Conservation (phyloP, 1,139 yeast species). For the Yamadazyma diospyri region DNA sequence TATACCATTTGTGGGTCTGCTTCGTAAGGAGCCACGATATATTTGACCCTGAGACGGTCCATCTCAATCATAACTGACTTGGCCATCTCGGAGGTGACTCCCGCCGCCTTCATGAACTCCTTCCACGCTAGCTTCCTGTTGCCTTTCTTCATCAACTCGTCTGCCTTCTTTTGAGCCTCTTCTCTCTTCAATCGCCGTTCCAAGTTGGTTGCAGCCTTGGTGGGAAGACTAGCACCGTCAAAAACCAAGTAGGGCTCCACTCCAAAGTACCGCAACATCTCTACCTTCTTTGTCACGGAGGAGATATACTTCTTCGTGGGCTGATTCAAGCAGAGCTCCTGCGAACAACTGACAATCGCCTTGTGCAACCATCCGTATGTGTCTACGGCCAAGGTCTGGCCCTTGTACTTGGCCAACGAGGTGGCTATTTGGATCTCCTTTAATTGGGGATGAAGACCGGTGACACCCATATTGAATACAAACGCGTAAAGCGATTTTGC, state of each 20-base stretch:
- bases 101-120: constrained; percentile 74
- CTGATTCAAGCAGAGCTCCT: constrained; percentile 67
- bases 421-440: constrained; percentile 67
- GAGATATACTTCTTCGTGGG: constrained; percentile 68
- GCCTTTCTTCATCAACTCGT: constrained; percentile 47
- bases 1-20: constrained; percentile 98
- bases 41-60: constrained; percentile 55
- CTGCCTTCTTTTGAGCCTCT: constrained; percentile 57
- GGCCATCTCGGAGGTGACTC: constrained; percentile 90
- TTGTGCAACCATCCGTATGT: constrained; percentile 97
- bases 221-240: constrained; percentile 86
- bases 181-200: constrained; percentile 57
- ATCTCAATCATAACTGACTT: constrained; percentile 75
- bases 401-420: constrained; percentile 58
- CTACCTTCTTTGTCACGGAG: constrained; percentile 59
- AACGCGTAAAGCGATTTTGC: constrained; percentile 1
- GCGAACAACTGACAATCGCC: constrained; percentile 79
- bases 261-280: constrained; percentile 63
- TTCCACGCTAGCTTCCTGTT: constrained; percentile 60
- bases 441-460: constrained; percentile 71
- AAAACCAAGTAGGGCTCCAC: constrained; percentile 86
- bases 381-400: constrained; percentile 84
- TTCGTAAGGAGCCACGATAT: constrained; percentile 95
- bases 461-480: constrained; percentile 60
- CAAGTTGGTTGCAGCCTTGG: constrained; percentile 70